A percentile compares a stretch with the other conserved stretches of the same genome.
Conservation (phyloP, 2,329 filamentous ascomycete species). For the Ceratocystis harringtonii region DNA sequence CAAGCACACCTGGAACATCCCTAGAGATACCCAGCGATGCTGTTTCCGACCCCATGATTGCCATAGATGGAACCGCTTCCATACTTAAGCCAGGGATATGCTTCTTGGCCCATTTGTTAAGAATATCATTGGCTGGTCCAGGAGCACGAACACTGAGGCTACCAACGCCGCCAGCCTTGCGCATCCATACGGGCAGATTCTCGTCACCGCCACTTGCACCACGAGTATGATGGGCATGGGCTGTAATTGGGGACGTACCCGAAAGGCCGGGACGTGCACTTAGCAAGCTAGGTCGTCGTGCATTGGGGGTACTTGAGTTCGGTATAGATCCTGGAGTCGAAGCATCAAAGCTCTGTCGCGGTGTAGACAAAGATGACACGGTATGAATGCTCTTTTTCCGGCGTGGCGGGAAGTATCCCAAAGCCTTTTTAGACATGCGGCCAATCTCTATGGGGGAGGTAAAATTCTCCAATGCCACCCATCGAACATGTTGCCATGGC, state of each 20-base stretch:
- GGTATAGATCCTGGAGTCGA: conserved; percentile 27
- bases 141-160: conserved; percentile 60
- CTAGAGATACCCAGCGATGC: conserved; percentile 40
- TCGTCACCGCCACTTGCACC: conserved; percentile 19
- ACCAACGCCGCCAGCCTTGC: conserved; percentile 76
- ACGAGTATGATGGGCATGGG: not conserved
- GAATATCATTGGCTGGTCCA: conserved; percentile 67
- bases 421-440: conserved; percentile 60
- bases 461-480: conserved; percentile 64
- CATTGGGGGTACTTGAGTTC: conserved; percentile 21
- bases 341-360: conserved; percentile 49
- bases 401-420: conserved; percentile 85
- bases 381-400: conserved; percentile 67
- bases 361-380: conserved; percentile 51
- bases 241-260: not conserved
- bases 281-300: conserved; percentile 32
- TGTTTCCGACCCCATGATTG: conserved; percentile 45
- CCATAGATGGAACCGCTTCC: conserved; percentile 52
- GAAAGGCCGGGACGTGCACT: conserved; percentile 23
- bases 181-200: conserved; percentile 45
- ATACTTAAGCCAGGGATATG: conserved; percentile 67
- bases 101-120: conserved; percentile 72
- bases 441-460: conserved; percentile 66
- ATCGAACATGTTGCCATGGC: conserved; percentile 76
- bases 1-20: conserved; percentile 28